These are phyloP conservation scores for Chloranthus sessilifolius DNA, from an alignment of 164 flowering plant species.

Conservation along the genomic window DNA sequence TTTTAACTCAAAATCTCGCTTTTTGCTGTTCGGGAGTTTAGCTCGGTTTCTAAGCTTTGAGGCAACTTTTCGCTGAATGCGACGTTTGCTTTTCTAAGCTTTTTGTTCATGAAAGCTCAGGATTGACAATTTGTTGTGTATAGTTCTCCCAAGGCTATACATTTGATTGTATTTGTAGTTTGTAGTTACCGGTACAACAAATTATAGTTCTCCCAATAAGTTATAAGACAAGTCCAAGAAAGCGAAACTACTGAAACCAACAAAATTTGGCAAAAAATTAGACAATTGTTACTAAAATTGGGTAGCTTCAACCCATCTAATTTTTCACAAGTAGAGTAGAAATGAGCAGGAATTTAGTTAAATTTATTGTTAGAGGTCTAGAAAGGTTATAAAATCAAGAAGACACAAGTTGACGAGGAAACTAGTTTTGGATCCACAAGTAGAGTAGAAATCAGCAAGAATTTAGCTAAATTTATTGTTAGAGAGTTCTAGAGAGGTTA, in stretches of 20 bases:
- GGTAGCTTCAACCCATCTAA: constrained; percentile 32
- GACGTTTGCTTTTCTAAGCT: too few species aligned
- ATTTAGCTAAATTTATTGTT: too few species aligned
- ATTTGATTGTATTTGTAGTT: constrained; percentile 33
- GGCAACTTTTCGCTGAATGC: too few species aligned
- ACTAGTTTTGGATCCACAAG: too few species aligned
- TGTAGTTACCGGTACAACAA: constrained; percentile 29
- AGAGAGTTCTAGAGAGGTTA: too few species aligned
- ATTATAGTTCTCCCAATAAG: constrained; percentile 30
- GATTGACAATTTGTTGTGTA: constrained; percentile 25
- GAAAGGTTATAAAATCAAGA: too few species aligned
- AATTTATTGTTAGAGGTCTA: constrained; percentile 46
- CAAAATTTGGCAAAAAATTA: constrained; percentile 38
- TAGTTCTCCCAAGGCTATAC: constrained; percentile 33
- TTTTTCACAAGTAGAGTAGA: constrained; percentile 38
- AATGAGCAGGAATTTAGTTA: constrained; percentile 35
- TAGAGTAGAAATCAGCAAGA: too few species aligned
- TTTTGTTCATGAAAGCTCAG: constrained; percentile 24
- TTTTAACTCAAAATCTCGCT: too few species aligned
- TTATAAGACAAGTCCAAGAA: constrained; percentile 54
- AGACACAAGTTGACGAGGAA: too few species aligned
- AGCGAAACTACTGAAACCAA: constrained; percentile 40
- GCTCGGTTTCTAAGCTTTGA: too few species aligned
- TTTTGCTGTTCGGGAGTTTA: too few species aligned
- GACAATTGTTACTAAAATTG: constrained; percentile 49